Conservation (phyloP, 495 filamentous ascomycete species). For the Glonium stellatum region DNA sequence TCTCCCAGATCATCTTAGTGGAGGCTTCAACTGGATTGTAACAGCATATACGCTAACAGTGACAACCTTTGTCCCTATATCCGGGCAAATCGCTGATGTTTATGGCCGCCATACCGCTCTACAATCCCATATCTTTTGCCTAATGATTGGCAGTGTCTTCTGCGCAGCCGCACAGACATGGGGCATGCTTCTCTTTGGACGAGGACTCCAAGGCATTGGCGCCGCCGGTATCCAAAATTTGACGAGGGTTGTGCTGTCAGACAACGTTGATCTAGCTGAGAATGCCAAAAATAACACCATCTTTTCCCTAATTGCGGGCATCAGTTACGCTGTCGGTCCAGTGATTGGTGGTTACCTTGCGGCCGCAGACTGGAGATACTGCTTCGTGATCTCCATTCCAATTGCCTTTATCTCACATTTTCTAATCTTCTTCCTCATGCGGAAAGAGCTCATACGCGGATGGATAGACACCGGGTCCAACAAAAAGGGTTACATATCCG, state of each 20-base stretch:
- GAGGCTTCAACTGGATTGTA: slow-evolving; percentile 57
- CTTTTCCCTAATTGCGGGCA: slow-evolving; percentile 46
- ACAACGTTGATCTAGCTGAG: slow-evolving; percentile 49
- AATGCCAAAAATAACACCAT: slow-evolving; percentile 53
- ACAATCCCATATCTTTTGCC: slow-evolving; percentile 42
- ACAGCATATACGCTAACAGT: slow-evolving; percentile 56
- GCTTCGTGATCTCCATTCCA: slow-evolving; percentile 52
- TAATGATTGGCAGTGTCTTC: slow-evolving; percentile 46
- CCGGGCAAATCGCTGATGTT: slow-evolving; percentile 53
- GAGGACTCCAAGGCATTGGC: slow-evolving; percentile 51
- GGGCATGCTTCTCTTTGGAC: slow-evolving; percentile 50
- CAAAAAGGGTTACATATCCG: slow-evolving; percentile 28
- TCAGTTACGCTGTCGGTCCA: slow-evolving; percentile 50
- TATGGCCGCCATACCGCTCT: slow-evolving; percentile 49
- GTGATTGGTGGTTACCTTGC: slow-evolving; percentile 46
- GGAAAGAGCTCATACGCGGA: slow-evolving; percentile 37
- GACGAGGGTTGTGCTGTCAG: slow-evolving; percentile 50
- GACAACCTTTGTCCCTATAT: slow-evolving; percentile 55
- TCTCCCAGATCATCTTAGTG: slow-evolving; percentile 42
- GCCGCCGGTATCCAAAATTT: slow-evolving; percentile 49
- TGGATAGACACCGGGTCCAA: not conserved
- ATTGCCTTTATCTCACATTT: slow-evolving; percentile 39
- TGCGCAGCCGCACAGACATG: slow-evolving; percentile 50
- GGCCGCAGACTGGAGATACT: slow-evolving; percentile 49
- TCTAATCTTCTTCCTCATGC: slow-evolving; percentile 40